Conservation (phyloP, 257 asterid genomes). For the Ilex aquifolium region DNA sequence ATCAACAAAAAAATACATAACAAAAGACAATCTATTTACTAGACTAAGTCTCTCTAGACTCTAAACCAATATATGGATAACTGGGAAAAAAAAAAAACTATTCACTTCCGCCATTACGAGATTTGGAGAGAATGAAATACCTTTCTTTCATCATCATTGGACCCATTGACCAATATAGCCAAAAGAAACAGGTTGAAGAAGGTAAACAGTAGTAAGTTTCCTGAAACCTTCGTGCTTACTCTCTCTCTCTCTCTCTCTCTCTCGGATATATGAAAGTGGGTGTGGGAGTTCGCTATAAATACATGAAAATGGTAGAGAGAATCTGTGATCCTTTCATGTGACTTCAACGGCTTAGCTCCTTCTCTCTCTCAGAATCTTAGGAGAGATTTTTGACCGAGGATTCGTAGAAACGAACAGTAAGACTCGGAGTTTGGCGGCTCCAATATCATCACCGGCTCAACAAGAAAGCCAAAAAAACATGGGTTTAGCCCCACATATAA, state of each 20-base stretch:
- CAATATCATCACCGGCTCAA: too few species aligned
- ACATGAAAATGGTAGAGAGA: too few species aligned
- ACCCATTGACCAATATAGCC: constrained; percentile 12
- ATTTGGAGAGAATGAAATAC: constrained; percentile 11
- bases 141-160: constrained; percentile 35
- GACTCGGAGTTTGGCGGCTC: too few species aligned
- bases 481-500: too few species aligned
- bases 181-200: constrained; percentile 19
- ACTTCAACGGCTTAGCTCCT: too few species aligned
- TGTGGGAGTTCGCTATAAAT: background rate
- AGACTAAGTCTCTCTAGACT: background rate
- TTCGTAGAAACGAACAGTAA: too few species aligned
- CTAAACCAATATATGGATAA: background rate
- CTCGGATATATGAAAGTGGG: background rate
- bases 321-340: too few species aligned
- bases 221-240: constrained; percentile 21
- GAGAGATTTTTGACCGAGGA: too few species aligned
- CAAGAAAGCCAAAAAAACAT: too few species aligned
- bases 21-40: too few species aligned
- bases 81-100: background rate
- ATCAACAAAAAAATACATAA: too few species aligned
- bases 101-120: background rate
- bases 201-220: constrained; percentile 14
- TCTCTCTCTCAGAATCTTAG: too few species aligned
- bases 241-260: background rate